Base-by-base conservation (phyloP, 2,329 filamentous ascomycete genomes). In the Xylaria digitata region DNA sequence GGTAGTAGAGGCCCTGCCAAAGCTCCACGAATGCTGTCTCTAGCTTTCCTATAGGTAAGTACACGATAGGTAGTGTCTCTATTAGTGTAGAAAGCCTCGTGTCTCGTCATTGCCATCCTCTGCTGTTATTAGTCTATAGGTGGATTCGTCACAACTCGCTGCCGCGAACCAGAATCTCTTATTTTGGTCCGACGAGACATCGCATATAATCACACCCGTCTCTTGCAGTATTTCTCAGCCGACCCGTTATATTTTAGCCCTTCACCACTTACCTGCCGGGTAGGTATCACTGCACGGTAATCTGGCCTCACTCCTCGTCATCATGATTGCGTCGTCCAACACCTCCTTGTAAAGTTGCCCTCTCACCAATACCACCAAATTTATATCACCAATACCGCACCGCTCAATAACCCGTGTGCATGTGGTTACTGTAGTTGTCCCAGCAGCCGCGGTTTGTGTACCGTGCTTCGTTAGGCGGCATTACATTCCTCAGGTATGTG, bases 281-380 rank as follows among this genome's bases (percentile, higher is more conserved):
- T 40, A 56, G n/a, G 48, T 57, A 32, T 40, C 32, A 59, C 53
- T 57, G 26, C 53, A 55, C 53, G 45, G 61, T 63, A 50, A 32
- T 61, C 21, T 50, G 37, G 23, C 40, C 54, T 56, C 26, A 21
- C 26, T 63, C 42, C 54, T 62, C 53, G 53, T 59, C 45, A 60
- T 66, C 57, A 61, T 68, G 58, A 62, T 68, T 68, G 62, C 62
- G 58, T 65, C 52, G 62, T 49, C 50, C 59, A 52, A 40, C 45
- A 48, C 54, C 56, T 63, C 49, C 55, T 63, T 63, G 58, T 40
- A 59, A 37, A n/a, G n/a, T 32, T 21, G 49, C 40, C 45, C 55
- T 60, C 59, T 60, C 59, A 64, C 60, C 50, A 66, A 57, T 53
- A 48, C 62, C 40, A 56, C 66, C 53, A 42, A 30, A 37, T 45